phyloP scores from a whole-genome alignment of 495 filamentous ascomycete genomes.

The Annulohypoxylon maeteangense region DNA sequence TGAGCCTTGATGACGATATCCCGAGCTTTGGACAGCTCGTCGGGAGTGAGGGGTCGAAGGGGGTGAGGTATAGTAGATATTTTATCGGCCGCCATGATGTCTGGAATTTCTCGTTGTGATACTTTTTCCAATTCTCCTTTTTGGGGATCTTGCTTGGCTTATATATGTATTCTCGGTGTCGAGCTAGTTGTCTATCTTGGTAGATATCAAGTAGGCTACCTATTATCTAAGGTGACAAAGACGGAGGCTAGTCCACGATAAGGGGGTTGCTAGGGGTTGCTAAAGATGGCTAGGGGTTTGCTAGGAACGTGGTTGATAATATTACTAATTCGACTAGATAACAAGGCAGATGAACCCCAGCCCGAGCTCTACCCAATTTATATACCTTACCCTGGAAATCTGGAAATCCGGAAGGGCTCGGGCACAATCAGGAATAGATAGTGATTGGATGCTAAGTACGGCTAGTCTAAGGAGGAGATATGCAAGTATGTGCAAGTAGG shows the following conservation, averaged over 20 bases:
- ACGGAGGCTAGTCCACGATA: slow-evolving; percentile 18
- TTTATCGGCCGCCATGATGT: slow-evolving; percentile 37
- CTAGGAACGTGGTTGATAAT: slow-evolving; percentile 7
- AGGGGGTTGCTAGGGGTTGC: background rate
- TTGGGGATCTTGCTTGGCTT: background rate
- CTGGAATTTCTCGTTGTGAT: background rate
- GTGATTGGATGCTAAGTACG: slow-evolving; percentile 25
- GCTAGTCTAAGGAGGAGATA: slow-evolving; percentile 20
- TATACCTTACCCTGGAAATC: slow-evolving; percentile 32
- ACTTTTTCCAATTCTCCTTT: slow-evolving; percentile 2
- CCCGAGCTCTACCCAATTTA: slow-evolving; percentile 34
- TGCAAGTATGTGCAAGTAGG: slow-evolving; percentile 30
- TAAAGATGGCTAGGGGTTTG: no score
- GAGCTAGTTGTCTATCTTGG: background rate
- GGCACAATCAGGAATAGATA: slow-evolving; percentile 19
- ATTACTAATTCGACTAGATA: slow-evolving; percentile 23
- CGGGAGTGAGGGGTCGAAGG: slow-evolving; percentile 66
- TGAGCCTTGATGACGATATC: slow-evolving; percentile 44
- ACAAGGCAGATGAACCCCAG: slow-evolving; percentile 4
- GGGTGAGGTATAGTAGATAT: slow-evolving; percentile 59
- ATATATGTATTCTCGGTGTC: background rate
- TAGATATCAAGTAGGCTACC: background rate
- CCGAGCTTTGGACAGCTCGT: slow-evolving; percentile 63
- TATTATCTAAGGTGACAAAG: background rate
- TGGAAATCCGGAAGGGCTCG: slow-evolving; percentile 32